Conservation (phyloP, 345 rosid genomes). For the Salix arbutifolia region DNA sequence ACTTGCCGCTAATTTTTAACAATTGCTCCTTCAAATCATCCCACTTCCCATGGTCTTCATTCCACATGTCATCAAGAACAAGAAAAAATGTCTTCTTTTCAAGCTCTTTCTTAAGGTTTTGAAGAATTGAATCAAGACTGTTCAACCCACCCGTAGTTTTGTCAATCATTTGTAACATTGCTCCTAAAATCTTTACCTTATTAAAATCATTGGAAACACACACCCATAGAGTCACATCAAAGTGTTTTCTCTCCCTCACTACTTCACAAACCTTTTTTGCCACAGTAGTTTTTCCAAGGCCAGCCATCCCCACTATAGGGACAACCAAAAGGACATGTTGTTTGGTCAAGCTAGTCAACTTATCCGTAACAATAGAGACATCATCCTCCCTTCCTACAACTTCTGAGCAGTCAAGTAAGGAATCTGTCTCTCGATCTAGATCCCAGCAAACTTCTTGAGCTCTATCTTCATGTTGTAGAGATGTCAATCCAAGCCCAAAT, state of each 20-base stretch:
- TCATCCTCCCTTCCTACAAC: too few relatives aligned
- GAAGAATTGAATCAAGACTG: not conserved
- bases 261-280: too few relatives aligned
- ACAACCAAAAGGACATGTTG: too few relatives aligned
- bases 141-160: not conserved
- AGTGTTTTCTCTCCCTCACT: too few relatives aligned
- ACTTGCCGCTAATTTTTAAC: not conserved
- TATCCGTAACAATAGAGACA: too few relatives aligned
- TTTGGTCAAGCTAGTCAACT: too few relatives aligned
- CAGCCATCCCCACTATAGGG: too few relatives aligned
- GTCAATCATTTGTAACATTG: not conserved
- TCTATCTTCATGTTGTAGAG: not conserved
- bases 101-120: not conserved
- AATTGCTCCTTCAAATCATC: slow-evolving; percentile 3
- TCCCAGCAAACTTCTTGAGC: not conserved
- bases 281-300: too few relatives aligned
- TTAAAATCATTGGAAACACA: too few relatives aligned
- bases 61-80: slow-evolving; percentile 27
- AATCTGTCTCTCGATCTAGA: not conserved
- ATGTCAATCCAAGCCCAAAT: not conserved
- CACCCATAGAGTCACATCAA: too few relatives aligned
- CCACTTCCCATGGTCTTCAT: slow-evolving; percentile 1
- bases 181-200: too few relatives aligned
- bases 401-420: not conserved
- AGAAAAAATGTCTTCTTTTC: slow-evolving; percentile 10